Evolutionary conservation across 768 basidiomycete species (phyloP), one percentile per base, ranked within the genome.

Genomic region (Dacryopinax spathularia): DNA sequence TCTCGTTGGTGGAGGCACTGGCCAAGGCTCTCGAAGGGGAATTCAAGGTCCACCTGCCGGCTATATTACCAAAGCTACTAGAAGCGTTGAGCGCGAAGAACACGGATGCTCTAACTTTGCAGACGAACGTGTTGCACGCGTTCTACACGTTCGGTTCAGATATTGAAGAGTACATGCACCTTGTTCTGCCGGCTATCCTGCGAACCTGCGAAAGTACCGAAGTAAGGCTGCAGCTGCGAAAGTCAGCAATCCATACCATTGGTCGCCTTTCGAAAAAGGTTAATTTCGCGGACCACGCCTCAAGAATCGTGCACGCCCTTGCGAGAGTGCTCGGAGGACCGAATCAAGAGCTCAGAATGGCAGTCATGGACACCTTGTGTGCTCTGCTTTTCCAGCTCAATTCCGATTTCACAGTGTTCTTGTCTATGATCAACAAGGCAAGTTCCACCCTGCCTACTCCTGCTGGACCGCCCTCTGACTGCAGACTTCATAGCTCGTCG

Each of bases 281-380:
- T 68, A 97, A 98, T 75, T 97, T 99, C 71, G 92, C 91, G 2
- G 96, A 98, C 70, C 95, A 98, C 67, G 92, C 96, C 22, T 95
- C 92, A 10, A 84, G 95, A 25, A 96, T 98, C 69, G 90, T 99
- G 6, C 96, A 98, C 69, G 94, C 96, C 3, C 80, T 99, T 27
- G 87, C 91, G 37, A 82, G 96, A 35, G 89, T 97, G 1, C 77
- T 99, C 63, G 85, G 85, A 39, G 79, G 78, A 34, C 78, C 81
- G 1, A 86, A 80, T 67, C 87, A 87, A 65, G 94, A 97, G 64
- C 77, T 98, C 56, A 81, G 90, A 22, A 82, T 82, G 73, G 84
- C 88, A 1, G 89, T 94, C 7, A 87, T 98, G 85, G 93, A 97
- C 65, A 90, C 93, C 0, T 76, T 99, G 1, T 96, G 91, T 72